phyloP scores from a whole-genome alignment of 768 basidiomycete species.

The Boletus barrowsii region DNA sequence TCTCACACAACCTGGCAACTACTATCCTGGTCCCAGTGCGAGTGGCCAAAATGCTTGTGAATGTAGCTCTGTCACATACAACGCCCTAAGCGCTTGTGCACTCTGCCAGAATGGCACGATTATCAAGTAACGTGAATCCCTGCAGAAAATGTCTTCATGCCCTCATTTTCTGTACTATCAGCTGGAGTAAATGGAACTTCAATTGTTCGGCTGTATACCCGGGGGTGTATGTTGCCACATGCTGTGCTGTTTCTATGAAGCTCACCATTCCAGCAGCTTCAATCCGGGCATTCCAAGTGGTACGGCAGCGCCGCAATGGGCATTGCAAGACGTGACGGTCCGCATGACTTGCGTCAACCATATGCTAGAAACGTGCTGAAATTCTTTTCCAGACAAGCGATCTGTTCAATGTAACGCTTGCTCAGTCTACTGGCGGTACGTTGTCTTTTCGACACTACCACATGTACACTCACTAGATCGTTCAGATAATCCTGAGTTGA shows the following conservation, averaged over 20 bases:
- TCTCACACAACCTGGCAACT: conserved; percentile 31
- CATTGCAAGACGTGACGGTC: conserved; percentile 54
- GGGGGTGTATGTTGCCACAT: conserved; percentile 16
- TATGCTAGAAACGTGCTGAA: conserved; percentile 3
- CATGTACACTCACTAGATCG: too few species aligned
- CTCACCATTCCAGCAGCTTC: conserved; percentile 33
- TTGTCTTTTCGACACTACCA: too few species aligned
- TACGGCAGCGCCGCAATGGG: conserved; percentile 57
- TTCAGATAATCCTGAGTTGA: too few species aligned
- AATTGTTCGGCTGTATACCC: conserved; percentile 43
- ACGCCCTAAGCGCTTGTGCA: conserved; percentile 54
- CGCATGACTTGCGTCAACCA: conserved; percentile 12
- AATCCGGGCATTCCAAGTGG: conserved; percentile 44
- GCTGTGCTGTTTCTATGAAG: background rate
- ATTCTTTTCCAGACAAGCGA: conserved; percentile 19
- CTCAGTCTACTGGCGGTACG: too few species aligned
- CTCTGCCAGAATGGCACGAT: conserved; percentile 47
- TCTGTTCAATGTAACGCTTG: too few species aligned
- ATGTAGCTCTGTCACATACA: conserved; percentile 57
- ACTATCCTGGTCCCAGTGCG: conserved; percentile 32
- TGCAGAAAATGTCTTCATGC: background rate
- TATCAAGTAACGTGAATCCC: conserved; percentile 28
- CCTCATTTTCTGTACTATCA: conserved; percentile 17
- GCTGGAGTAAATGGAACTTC: conserved; percentile 50
- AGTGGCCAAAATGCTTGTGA: conserved; percentile 36